Percentiles rank a stretch among this genome's conserved stretches.
phyloP scores from a whole-genome alignment of 108 stramenopile species.

The Discostella stelligeroides region DNA sequence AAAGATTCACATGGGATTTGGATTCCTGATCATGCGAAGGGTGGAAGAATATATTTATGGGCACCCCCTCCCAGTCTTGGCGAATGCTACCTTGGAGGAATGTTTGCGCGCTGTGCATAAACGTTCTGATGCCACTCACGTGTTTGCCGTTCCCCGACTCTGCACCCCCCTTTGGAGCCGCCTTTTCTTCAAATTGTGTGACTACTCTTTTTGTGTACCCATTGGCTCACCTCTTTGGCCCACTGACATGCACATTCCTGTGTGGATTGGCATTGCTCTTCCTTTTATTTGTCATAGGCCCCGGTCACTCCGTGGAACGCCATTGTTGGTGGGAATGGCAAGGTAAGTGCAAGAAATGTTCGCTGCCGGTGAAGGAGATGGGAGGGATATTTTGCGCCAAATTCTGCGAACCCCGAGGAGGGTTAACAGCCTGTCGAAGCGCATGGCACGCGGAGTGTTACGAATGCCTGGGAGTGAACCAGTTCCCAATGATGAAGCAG shows the following conservation, averaged over 20 bases:
- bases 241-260: constrained; percentile 28
- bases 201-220: constrained; percentile 4
- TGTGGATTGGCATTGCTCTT: constrained; percentile 32
- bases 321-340: too few relatives aligned
- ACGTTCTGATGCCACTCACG: constrained; percentile 20
- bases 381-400: too few relatives aligned
- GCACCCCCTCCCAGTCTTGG: constrained; percentile 35
- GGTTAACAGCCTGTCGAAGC: constrained; percentile 4
- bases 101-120: constrained; percentile 37
- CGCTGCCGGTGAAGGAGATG: too few relatives aligned
- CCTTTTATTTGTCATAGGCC: constrained; percentile 36
- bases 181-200: constrained; percentile 15
- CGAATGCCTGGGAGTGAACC: too few relatives aligned
- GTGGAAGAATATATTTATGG: constrained; percentile 2
- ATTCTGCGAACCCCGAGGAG: constrained; percentile 1
- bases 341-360: too few relatives aligned
- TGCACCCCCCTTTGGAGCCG: constrained; percentile 5
- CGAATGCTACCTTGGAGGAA: constrained; percentile 39
- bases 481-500: background rate
- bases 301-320: constrained; percentile 37
- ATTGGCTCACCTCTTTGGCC: constrained; percentile 27
- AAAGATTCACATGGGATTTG: constrained; percentile 21
- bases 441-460: too few relatives aligned
- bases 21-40: constrained; percentile 17
- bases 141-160: constrained; percentile 15